Conservation (phyloP, 2,329 filamentous ascomycete species). For the Coleophoma crateriformis region DNA sequence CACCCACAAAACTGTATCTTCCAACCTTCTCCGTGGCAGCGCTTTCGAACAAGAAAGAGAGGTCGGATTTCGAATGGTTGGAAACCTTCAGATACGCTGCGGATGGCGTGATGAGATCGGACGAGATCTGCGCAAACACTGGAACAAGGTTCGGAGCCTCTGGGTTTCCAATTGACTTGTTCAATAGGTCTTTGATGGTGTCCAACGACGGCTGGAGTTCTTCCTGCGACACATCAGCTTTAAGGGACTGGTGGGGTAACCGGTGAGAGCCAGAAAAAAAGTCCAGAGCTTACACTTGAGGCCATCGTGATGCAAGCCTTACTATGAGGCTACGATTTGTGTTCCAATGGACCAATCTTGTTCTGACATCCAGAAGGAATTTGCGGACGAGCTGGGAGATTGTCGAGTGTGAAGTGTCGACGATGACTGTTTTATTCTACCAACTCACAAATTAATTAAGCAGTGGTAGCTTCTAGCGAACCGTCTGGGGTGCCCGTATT, state of each 20-base stretch:
- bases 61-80: conserved; percentile 65
- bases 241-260: neutral
- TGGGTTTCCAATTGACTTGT: conserved; percentile 40
- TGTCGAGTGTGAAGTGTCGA: neutral
- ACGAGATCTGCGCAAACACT: conserved; percentile 77
- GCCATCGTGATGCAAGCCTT: conserved; percentile 14
- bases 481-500: neutral
- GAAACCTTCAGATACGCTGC: conserved; percentile 91
- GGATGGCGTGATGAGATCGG: conserved; percentile 92
- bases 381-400: neutral
- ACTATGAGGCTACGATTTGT: neutral
- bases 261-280: conserved; percentile 10
- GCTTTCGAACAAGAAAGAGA: conserved; percentile 94
- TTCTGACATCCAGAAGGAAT: conserved; percentile 1
- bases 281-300: conserved; percentile 14
- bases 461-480: neutral
- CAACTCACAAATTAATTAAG: neutral
- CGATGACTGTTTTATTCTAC: neutral
- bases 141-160: conserved; percentile 72
- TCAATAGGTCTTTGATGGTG: conserved; percentile 49
- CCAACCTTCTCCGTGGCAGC: conserved; percentile 91
- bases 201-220: conserved; percentile 56
- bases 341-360: conserved; percentile 1
- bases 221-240: conserved; percentile 29
- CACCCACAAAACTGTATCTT: conserved; percentile 91